Conservation (phyloP, 1,284 basidiomycete species). For the Boletus sp. region DNA sequence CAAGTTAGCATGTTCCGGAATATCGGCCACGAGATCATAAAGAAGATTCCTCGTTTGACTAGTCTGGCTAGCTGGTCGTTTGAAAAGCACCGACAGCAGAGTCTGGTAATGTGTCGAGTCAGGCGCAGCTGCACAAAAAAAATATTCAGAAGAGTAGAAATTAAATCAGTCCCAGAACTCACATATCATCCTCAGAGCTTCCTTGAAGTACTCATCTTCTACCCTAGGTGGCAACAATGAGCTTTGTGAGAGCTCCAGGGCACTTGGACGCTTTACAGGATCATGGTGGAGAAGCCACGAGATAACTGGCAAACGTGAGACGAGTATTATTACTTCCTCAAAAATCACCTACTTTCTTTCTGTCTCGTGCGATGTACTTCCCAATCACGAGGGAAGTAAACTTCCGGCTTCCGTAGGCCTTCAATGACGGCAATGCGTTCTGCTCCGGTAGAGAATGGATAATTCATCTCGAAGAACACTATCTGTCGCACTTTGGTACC, state of each 20-base stretch:
- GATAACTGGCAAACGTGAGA: constrained; percentile 53
- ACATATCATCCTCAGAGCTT: constrained; percentile 77
- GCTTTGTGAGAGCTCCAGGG: constrained; percentile 82
- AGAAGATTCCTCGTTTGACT: constrained; percentile 70
- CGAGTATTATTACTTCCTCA: not conserved
- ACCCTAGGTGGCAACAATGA: constrained; percentile 69
- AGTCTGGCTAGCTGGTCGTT: constrained; percentile 45
- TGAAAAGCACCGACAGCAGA: constrained; percentile 68
- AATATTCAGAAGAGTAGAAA: not conserved
- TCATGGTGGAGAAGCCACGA: constrained; percentile 82
- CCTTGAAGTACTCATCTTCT: constrained; percentile 84
- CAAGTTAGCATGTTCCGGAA: constrained; percentile 69
- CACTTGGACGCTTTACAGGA: constrained; percentile 76
- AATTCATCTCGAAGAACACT: constrained; percentile 98
- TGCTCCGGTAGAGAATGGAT: constrained; percentile 78
- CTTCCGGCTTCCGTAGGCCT: constrained; percentile 65
- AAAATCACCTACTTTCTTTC: constrained; percentile 53
- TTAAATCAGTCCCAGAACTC: constrained; percentile 24
- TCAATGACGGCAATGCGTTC: constrained; percentile 85
- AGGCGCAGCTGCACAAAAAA: constrained; percentile 50
- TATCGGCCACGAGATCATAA: constrained; percentile 73
- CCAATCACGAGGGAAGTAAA: constrained; percentile 80
- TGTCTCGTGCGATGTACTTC: constrained; percentile 58
- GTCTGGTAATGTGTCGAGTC: constrained; percentile 73
- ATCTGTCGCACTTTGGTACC: constrained; percentile 46